A percentile compares a stretch with the other conserved stretches of the same genome.
These are phyloP conservation scores for Pueraria montana DNA, from an alignment of 306 rosid genomes.

Conservation along the genomic window DNA sequence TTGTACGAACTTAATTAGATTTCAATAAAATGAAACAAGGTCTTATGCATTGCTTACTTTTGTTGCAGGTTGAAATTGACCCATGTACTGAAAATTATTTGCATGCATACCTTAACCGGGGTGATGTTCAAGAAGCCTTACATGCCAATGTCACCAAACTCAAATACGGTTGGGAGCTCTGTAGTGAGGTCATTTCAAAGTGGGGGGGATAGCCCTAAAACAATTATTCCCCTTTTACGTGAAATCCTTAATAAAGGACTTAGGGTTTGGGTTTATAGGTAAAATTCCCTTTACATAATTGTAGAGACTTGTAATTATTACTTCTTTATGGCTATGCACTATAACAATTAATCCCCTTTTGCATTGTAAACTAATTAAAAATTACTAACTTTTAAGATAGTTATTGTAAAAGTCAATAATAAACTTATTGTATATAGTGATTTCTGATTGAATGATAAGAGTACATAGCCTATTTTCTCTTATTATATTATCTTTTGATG, in stretches of 20 bases:
- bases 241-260: slow-evolving; percentile 63
- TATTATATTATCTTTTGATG: too few relatives aligned
- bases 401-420: too few relatives aligned
- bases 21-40: not conserved
- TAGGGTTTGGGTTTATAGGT: slow-evolving; percentile 87
- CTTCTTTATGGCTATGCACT: too few relatives aligned
- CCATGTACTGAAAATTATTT: slow-evolving; percentile 74
- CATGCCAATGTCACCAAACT: slow-evolving; percentile 83
- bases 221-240: slow-evolving; percentile 63
- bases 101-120: slow-evolving; percentile 63
- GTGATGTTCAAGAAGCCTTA: slow-evolving; percentile 78
- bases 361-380: too few relatives aligned
- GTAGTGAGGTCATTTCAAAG: slow-evolving; percentile 39
- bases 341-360: too few relatives aligned
- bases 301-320: not conserved
- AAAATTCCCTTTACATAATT: not conserved
- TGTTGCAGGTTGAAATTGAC: slow-evolving; percentile 56
- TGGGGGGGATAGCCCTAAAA: slow-evolving; percentile 72
- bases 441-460: too few relatives aligned
- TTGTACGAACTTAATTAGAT: too few relatives aligned
- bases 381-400: too few relatives aligned
- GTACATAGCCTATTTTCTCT: too few relatives aligned
- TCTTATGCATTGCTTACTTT: not conserved
- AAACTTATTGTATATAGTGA: too few relatives aligned
- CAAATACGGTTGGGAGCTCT: slow-evolving; percentile 66